A percentile compares a stretch with the other conserved stretches of the same genome.
Conservation (phyloP, 2,329 filamentous ascomycete genomes). For the Talaromyces sp. region DNA sequence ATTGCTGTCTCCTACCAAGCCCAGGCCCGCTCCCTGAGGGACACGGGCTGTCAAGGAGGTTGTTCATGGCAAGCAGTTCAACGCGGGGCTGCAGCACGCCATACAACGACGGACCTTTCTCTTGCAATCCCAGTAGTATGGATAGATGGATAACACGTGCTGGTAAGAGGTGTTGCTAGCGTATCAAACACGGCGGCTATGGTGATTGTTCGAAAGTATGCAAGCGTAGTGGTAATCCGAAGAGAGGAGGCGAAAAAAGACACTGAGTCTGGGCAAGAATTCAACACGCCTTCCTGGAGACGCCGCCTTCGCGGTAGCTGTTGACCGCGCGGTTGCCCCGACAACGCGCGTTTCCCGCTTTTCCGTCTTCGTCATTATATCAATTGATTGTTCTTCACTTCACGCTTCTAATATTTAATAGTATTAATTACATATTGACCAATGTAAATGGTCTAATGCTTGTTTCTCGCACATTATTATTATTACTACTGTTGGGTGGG, state of each 20-base stretch:
- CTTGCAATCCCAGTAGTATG: background rate
- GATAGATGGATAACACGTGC: background rate
- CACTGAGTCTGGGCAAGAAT: background rate
- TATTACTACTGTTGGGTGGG: too few species aligned
- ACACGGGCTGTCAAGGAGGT: slow-evolving; percentile 29
- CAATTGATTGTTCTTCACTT: too few species aligned
- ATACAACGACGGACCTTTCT: background rate
- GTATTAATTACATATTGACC: too few species aligned
- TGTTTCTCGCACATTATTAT: too few species aligned
- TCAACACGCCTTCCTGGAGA: background rate
- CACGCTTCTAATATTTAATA: too few species aligned
- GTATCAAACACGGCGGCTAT: background rate
- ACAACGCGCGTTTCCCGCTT: background rate
- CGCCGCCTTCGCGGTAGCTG: background rate
- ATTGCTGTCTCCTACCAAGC: slow-evolving; percentile 14
- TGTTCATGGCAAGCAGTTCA: background rate
- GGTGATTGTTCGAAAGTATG: background rate
- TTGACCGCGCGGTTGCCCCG: background rate
- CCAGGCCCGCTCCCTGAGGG: slow-evolving; percentile 20
- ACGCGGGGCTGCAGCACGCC: background rate
- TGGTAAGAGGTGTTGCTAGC: background rate
- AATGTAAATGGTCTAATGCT: too few species aligned
- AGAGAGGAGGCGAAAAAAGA: background rate
- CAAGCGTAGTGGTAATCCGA: background rate
- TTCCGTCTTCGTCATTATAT: background rate